phyloP scores from a whole-genome alignment of 306 rosid genomes.

The Gastrolobium villosum region DNA sequence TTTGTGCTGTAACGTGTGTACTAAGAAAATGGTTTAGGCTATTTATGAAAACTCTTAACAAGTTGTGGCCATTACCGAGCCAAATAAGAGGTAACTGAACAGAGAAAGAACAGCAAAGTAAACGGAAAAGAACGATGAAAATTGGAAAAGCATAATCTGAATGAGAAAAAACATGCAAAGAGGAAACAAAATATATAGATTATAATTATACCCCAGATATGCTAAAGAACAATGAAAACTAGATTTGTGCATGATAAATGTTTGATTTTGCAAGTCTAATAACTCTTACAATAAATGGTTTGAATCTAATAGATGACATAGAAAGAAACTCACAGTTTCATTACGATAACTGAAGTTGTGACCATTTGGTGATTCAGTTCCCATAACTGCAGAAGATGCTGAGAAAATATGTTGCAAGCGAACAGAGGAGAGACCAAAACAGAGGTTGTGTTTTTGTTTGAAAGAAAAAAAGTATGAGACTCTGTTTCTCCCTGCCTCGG shows the following conservation, averaged over 20 bases:
- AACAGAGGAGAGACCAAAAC: background rate
- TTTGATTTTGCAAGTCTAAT: background rate
- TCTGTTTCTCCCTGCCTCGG: too few relatives aligned
- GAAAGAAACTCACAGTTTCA: constrained; percentile 46
- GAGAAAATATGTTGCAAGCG: background rate
- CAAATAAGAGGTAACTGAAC: background rate
- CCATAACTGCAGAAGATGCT: constrained; percentile 34
- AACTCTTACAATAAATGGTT: background rate
- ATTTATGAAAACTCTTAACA: background rate
- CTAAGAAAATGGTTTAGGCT: background rate
- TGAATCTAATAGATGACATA: background rate
- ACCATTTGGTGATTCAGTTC: constrained; percentile 38
- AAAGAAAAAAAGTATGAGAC: too few relatives aligned
- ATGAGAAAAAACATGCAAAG: too few relatives aligned
- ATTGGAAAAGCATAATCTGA: background rate
- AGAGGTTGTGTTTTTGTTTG: background rate
- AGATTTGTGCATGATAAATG: background rate
- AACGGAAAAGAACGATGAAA: background rate
- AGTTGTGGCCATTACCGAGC: constrained; percentile 5
- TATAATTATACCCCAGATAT: background rate
- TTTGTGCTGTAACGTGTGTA: background rate
- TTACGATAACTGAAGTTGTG: background rate
- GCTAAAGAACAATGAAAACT: background rate
- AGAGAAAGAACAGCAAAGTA: background rate
- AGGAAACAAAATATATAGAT: background rate